Evolutionary conservation across 257 asterid species (phyloP), one percentile per base, ranked within the genome.

Genomic region (Capsicum pubescens): DNA sequence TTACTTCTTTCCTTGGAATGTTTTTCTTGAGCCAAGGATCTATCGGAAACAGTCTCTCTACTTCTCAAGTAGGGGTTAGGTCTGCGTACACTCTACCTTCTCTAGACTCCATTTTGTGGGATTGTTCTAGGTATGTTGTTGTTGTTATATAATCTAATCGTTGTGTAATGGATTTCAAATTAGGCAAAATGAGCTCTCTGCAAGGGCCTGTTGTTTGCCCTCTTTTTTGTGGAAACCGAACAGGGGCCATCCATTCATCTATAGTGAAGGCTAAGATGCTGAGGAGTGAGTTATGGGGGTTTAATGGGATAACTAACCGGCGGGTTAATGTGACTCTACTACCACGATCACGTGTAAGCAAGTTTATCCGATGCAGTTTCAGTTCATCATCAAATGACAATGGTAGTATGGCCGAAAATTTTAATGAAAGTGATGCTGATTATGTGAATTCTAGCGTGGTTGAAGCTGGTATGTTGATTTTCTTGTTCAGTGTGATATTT

Each of bases 361-460:
- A 83, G 84, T 84, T 83, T 5, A 89, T 92, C 26, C 83, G 84
- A 17, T 83, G 94, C 83, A 92, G 92, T 86, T 93, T 92, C 92
- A 95, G 96, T 85, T 95, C 99, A 5, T 92, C 99, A 13, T 94
- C 99, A 39, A 89, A 94, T 82, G 99, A 94, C 70, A 93, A 92
- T 88, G 98, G 97, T 16, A 93, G 98, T 90, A 93, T 83, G 90
- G 98, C 98, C 0, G 98, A 88, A 68, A 95, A 92, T 86, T 89
- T 91, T 74, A 92, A 83, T 4, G 97, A 91, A 87, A 93, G 84
- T 55, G 98, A 96, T 64, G 89, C 94, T 2, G 98, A 96, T 89
- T 96, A 93, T 85, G 97, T 96, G 48, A 91, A 91, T 85, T 94
- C 98, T 7, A 93, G 94, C 63, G 97, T 96, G 60, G 83, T 94